Conservation (phyloP, 352 stramenopile genomes). For the Lagenidium giganteum region DNA sequence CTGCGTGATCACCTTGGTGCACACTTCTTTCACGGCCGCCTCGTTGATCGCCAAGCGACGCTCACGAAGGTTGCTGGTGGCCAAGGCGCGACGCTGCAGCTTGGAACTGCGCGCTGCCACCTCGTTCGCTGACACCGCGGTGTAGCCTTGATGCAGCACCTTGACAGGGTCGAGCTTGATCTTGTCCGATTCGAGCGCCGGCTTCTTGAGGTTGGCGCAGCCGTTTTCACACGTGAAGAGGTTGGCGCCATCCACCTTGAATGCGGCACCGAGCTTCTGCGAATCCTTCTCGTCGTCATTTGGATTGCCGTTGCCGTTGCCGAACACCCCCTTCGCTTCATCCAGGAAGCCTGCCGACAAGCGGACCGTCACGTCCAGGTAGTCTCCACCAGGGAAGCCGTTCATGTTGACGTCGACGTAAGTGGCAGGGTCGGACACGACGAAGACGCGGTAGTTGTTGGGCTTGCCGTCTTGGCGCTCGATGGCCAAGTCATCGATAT, state of each 20-base stretch:
- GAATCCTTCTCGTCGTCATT: constrained; percentile 20
- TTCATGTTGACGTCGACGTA: constrained; percentile 28
- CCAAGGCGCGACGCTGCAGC: too few species aligned
- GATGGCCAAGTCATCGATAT: background rate
- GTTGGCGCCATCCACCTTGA: constrained; percentile 17
- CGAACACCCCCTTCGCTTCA: constrained; percentile 16
- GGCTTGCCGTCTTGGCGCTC: constrained; percentile 8
- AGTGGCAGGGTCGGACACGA: constrained; percentile 14
- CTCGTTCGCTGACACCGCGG: background rate
- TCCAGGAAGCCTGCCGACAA: constrained; percentile 23
- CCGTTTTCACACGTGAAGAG: constrained; percentile 21
- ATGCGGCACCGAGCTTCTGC: constrained; percentile 2
- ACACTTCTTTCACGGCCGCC: background rate
- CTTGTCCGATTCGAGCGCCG: background rate
- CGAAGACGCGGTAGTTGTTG: constrained; percentile 26
- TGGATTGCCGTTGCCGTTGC: constrained; percentile 25
- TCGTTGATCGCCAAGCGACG: background rate
- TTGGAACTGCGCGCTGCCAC: background rate
- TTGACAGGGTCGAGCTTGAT: constrained; percentile 5
- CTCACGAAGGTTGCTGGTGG: background rate
- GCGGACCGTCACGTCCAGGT: constrained; percentile 22
- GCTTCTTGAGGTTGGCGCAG: constrained; percentile 15
- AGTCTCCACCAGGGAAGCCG: constrained; percentile 9
- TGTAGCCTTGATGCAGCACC: constrained; percentile 16
- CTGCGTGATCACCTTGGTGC: background rate